Evolutionary conservation across 225 moss, liverwort and hornwort species (phyloP), one percentile per base, ranked within the genome.

Genomic region (Polytrichum formosum): DNA sequence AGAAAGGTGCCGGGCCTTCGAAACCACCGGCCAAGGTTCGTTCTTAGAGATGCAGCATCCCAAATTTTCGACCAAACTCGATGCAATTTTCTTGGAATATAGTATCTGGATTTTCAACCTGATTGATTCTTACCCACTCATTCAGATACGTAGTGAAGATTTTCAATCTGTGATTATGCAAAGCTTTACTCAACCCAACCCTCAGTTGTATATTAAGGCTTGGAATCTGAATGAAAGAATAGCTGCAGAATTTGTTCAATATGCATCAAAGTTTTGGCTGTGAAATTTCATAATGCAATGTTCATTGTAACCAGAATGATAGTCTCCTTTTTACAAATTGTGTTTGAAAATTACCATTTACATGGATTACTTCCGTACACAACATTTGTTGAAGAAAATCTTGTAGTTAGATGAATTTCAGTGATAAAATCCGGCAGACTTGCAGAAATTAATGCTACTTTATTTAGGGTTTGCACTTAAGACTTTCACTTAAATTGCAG

Each of bases 1-100:
- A 70, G 0, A 92, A 86, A 69, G 56, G 78, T 25, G 23, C 80
- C 13, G 69, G 75, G n/a, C 3, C 82, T 70, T 77, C 84, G 1
- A 91, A 91, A 79, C 28, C 65, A 23, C 70, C 58, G 16, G 28
- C 56, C 65, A 92, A 87, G 81, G 69, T 77, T 29, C 62, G 53
- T 1, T 27, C 23, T 5, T 53, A 10, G 5, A 54, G 21, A 17
- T 63, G 5, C 29, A 13, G 2, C 61, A 55, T 66, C 8, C 53
- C 4, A 1, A 67, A 31, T 9, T 31, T 21, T 53, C 0, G 2
- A 53, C 10, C 7, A 6, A 10, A 67, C 21, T 46, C 16, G 9
- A 71, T n/a, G 6, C 13, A 61, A 18, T 20, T 28, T 58, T 59
- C 19, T 19, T n/a, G 21, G 6, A 58, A 58, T 58, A 1, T 20